These are phyloP conservation scores for Emmonsiellopsis sp. DNA, from an alignment of 2,329 filamentous ascomycete genomes.

Conservation along the genomic window DNA sequence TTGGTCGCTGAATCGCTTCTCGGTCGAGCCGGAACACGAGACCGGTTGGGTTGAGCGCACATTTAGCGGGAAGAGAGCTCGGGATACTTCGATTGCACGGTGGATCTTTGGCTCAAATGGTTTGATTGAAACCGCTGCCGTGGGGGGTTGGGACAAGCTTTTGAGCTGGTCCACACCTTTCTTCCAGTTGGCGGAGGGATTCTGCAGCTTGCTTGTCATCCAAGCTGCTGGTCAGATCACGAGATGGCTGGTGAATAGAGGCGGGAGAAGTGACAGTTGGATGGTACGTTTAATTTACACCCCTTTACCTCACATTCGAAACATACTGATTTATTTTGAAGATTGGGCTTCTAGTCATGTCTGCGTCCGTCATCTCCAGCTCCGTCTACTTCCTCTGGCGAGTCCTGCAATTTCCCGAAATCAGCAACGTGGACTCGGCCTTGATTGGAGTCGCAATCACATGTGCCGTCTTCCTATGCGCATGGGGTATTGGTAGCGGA, in stretches of 20 bases:
- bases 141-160: conserved; percentile 82
- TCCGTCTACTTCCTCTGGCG: conserved; percentile 95
- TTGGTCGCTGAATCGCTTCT: conserved; percentile 92
- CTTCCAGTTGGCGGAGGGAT: conserved; percentile 91
- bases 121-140: conserved; percentile 65
- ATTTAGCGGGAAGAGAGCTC: conserved; percentile 55
- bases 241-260: conserved; percentile 82
- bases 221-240: conserved; percentile 92
- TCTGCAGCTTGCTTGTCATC: conserved; percentile 92
- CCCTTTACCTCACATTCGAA: conserved; percentile 10
- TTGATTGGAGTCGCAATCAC: conserved; percentile 89
- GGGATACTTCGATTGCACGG: conserved; percentile 58
- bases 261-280: conserved; percentile 87
- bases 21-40: conserved; percentile 64
- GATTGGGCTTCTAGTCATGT: conserved; percentile 81
- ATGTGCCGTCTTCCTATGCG: conserved; percentile 82
- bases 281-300: conserved; percentile 54
- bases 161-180: conserved; percentile 85
- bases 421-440: conserved; percentile 83
- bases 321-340: conserved; percentile 27
- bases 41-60: conserved; percentile 75
- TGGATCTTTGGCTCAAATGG: conserved; percentile 87
- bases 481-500: conserved; percentile 87
- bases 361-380: conserved; percentile 84
- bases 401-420: conserved; percentile 84